Conservation (phyloP, 2,329 filamentous ascomycete species). For the Akanthomyces lecanii region DNA sequence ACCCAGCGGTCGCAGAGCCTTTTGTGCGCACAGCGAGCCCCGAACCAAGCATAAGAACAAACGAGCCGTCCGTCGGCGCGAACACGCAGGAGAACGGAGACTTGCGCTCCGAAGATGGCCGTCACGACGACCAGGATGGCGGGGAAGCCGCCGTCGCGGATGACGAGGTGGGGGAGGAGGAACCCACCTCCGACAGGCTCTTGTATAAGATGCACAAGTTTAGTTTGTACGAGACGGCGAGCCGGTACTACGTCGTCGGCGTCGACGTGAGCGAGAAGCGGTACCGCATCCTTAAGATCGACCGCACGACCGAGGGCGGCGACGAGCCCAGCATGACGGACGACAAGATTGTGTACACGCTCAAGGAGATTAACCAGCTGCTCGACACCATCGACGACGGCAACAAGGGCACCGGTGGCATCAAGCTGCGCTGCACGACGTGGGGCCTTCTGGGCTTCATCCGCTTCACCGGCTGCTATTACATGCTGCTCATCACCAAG, state of each 20-base stretch:
- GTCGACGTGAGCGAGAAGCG: slow-evolving; percentile 84
- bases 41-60: slow-evolving; percentile 33
- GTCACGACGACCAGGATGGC: background rate
- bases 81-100: slow-evolving; percentile 2
- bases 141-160: slow-evolving; percentile 15
- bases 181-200: slow-evolving; percentile 33
- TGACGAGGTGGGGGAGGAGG: slow-evolving; percentile 28
- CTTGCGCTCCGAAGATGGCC: slow-evolving; percentile 1
- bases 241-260: slow-evolving; percentile 89
- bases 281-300: slow-evolving; percentile 91
- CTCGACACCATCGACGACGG: slow-evolving; percentile 92
- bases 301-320: slow-evolving; percentile 72
- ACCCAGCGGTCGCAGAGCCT: slow-evolving; percentile 53
- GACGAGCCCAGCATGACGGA: slow-evolving; percentile 84
- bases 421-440: slow-evolving; percentile 83
- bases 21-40: slow-evolving; percentile 55
- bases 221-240: slow-evolving; percentile 93
- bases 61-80: slow-evolving; percentile 3
- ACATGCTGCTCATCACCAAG: slow-evolving; percentile 96
- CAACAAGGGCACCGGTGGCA: slow-evolving; percentile 82
- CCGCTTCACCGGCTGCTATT: slow-evolving; percentile 90
- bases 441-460: slow-evolving; percentile 97
- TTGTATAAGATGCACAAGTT: slow-evolving; percentile 85
- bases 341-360: slow-evolving; percentile 91
- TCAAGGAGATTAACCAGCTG: slow-evolving; percentile 89